A percentile compares a stretch with the other conserved stretches of the same genome.
Evolutionary conservation across 2,329 filamentous ascomycete species (phyloP).

Genomic region (Tolypocladium inflatum): DNA sequence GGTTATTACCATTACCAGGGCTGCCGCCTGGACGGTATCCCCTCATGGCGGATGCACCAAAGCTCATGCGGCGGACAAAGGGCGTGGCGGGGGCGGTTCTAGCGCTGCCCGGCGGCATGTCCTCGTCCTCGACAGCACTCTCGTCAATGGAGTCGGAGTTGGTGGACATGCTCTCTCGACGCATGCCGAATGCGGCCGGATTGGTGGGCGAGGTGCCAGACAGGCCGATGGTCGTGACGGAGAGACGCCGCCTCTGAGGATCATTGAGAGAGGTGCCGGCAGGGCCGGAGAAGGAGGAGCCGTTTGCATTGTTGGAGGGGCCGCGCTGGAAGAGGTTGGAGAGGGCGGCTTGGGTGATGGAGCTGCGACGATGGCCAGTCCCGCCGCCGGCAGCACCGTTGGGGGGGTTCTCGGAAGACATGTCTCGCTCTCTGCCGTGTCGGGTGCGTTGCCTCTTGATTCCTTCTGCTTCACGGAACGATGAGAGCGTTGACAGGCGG

Average conservation of each 20-base stretch:
- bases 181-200: constrained; percentile 39
- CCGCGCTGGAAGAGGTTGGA: constrained; percentile 50
- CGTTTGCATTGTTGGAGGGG: constrained; percentile 37
- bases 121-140: constrained; percentile 62
- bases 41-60: constrained; percentile 70
- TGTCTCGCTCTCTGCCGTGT: constrained; percentile 8
- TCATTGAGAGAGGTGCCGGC: constrained; percentile 35
- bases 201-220: constrained; percentile 59
- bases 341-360: constrained; percentile 46
- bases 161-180: constrained; percentile 63
- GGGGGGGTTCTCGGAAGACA: constrained; percentile 25
- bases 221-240: constrained; percentile 65
- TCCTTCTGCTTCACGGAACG: background rate
- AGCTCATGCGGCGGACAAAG: constrained; percentile 79
- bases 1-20: constrained; percentile 55
- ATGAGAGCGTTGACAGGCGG: background rate
- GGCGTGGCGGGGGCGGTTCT: constrained; percentile 60
- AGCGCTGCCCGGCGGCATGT: constrained; percentile 36
- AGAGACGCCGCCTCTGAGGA: constrained; percentile 58
- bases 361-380: constrained; percentile 42
- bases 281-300: constrained; percentile 31
- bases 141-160: constrained; percentile 60
- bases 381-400: constrained; percentile 19
- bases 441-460: background rate
- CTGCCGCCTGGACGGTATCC: constrained; percentile 43